phyloP scores from a whole-genome alignment of 2,329 filamentous ascomycete species.

The Fusarium sororula region DNA sequence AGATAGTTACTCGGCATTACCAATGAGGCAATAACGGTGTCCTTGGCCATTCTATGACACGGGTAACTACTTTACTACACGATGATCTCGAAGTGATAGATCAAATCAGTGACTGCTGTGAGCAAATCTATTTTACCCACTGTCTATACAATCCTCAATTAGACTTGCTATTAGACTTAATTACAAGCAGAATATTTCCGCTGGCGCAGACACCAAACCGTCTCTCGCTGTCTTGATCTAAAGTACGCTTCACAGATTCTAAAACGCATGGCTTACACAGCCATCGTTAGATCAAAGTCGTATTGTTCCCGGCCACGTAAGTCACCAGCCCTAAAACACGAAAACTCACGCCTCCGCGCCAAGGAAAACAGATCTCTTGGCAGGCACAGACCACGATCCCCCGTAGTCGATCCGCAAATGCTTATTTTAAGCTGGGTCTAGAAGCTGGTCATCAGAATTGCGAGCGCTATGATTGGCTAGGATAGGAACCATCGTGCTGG shows the following conservation, averaged over 20 bases:
- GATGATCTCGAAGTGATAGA: rapidly evolving
- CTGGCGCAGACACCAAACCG: rapidly evolving
- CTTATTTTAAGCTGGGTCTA: not conserved
- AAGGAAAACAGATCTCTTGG: not conserved
- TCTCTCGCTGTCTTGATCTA: not conserved
- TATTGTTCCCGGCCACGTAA: not conserved
- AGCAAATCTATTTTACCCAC: rapidly evolving
- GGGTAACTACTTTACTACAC: rapidly evolving
- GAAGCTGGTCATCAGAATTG: not conserved
- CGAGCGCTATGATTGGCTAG: not conserved
- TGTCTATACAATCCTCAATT: not conserved
- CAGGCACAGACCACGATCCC: not conserved
- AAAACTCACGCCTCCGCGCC: not conserved
- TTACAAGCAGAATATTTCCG: too few species aligned
- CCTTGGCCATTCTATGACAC: rapidly evolving
- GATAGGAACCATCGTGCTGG: rapidly evolving
- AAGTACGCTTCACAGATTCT: not conserved
- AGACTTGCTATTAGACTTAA: not conserved
- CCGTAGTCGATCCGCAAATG: not conserved
- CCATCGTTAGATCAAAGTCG: not conserved
- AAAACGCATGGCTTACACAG: not conserved
- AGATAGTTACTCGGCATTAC: not conserved
- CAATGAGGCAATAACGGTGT: rapidly evolving
- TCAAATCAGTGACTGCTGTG: rapidly evolving
- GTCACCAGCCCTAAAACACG: not conserved